phyloP scores from a whole-genome alignment of 1,284 basidiomycete species.

The Mycena sp. region DNA sequence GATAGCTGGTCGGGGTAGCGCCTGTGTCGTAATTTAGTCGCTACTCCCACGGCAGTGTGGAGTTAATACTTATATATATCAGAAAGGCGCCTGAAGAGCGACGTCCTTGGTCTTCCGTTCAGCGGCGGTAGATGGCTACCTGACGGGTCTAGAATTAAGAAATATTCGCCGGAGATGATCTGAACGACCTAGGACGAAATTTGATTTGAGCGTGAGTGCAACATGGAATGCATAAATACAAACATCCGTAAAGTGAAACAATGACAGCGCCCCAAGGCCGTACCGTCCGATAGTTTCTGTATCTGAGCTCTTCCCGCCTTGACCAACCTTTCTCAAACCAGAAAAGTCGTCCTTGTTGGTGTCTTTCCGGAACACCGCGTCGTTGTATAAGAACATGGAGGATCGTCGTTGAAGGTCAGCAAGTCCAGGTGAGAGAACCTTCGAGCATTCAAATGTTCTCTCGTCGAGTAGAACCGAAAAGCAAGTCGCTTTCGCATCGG shows the following conservation, averaged over 20 bases:
- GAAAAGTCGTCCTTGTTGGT: constrained; percentile 51
- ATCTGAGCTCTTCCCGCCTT: constrained; percentile 52
- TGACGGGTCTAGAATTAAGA: constrained; percentile 57
- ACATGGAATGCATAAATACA: background rate
- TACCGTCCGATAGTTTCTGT: constrained; percentile 57
- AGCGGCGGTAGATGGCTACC: constrained; percentile 45
- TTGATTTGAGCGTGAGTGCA: background rate
- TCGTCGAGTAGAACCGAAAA: constrained; percentile 52
- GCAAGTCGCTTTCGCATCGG: constrained; percentile 53
- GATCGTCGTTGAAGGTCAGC: constrained; percentile 41
- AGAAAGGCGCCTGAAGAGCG: constrained; percentile 41
- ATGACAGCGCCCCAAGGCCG: constrained; percentile 57
- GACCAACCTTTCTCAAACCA: constrained; percentile 53
- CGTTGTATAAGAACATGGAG: constrained; percentile 54
- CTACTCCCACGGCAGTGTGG: background rate
- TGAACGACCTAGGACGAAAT: constrained; percentile 47
- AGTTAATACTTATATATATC: constrained; percentile 37
- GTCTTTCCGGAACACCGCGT: constrained; percentile 53
- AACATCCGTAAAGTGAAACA: constrained; percentile 44
- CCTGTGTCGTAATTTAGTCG: constrained; percentile 36
- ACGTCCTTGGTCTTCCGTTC: constrained; percentile 36
- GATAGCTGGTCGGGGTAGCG: constrained; percentile 52
- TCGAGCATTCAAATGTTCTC: constrained; percentile 20
- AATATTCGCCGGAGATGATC: constrained; percentile 51
- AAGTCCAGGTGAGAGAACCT: constrained; percentile 45